These are phyloP conservation scores for Stephanodiscus minutulus DNA, from an alignment of 108 stramenopile species.

Conservation along the genomic window DNA sequence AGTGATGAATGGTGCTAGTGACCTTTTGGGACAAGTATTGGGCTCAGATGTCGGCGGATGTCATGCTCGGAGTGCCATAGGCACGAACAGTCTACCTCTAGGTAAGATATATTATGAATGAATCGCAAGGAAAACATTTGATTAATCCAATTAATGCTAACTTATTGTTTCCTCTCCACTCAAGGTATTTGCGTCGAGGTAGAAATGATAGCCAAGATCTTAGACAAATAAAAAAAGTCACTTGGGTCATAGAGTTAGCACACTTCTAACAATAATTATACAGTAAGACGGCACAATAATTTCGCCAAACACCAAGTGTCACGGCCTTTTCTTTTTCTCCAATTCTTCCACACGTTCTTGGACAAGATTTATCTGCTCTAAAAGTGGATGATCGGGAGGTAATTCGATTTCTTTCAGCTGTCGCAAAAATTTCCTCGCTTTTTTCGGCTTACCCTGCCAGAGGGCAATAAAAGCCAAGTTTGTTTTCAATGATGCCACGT, in stretches of 20 bases:
- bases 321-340: conserved; percentile 13
- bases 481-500: conserved; percentile 45
- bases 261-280: not conserved
- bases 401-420: conserved; percentile 43
- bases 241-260: not conserved
- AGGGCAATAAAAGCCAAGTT: conserved; percentile 47
- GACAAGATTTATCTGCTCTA: conserved; percentile 18
- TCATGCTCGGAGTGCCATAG: conserved; percentile 54
- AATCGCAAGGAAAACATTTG: not conserved
- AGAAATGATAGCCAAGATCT: conserved; percentile 44
- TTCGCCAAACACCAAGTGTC: not conserved
- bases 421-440: conserved; percentile 37
- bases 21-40: conserved; percentile 36
- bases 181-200: conserved; percentile 46
- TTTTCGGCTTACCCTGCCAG: conserved; percentile 51
- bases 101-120: not conserved
- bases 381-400: conserved; percentile 18
- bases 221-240: not conserved
- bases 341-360: conserved; percentile 24
- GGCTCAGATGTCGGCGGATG: conserved; percentile 45
- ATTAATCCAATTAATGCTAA: not conserved
- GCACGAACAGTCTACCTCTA: conserved; percentile 43
- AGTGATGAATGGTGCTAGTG: conserved; percentile 52
- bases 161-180: not conserved
- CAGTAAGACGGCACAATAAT: not conserved